phyloP scores from a whole-genome alignment of 2,329 filamentous ascomycete species.

The Blastomyces parvus region DNA sequence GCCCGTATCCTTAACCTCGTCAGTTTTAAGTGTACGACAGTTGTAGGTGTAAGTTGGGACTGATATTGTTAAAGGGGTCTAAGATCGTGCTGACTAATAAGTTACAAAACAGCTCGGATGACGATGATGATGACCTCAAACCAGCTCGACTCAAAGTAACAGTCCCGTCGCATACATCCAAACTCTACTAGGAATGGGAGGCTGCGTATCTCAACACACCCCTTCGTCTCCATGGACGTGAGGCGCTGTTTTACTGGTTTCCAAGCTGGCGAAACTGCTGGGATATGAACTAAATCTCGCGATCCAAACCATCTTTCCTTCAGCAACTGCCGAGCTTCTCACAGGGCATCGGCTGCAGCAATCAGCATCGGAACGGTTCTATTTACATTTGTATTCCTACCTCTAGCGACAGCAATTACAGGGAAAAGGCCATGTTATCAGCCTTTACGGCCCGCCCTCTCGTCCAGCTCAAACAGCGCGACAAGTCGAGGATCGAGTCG shows the following conservation, averaged over 20 bases:
- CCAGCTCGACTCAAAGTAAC: neutral
- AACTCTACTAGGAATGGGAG: neutral
- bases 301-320: neutral
- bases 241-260: neutral
- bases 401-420: neutral
- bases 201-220: neutral
- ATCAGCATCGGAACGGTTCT: neutral
- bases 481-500: constrained; percentile 96
- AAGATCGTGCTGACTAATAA: constrained; percentile 1
- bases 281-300: neutral
- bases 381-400: neutral
- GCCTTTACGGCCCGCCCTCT: constrained; percentile 94
- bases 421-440: constrained; percentile 63
- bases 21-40: neutral
- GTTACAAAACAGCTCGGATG: neutral
- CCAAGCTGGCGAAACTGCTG: neutral
- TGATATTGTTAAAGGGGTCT: no score
- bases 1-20: neutral
- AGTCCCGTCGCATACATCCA: neutral
- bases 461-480: constrained; percentile 88
- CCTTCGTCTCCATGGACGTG: neutral
- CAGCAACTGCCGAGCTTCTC: neutral
- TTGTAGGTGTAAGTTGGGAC: no score
- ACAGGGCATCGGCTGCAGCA: neutral
- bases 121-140: neutral